A percentile compares a stretch with the other conserved stretches of the same genome.
Conservation (phyloP, 139 green algal species). For the Volvox reticuliferus region DNA sequence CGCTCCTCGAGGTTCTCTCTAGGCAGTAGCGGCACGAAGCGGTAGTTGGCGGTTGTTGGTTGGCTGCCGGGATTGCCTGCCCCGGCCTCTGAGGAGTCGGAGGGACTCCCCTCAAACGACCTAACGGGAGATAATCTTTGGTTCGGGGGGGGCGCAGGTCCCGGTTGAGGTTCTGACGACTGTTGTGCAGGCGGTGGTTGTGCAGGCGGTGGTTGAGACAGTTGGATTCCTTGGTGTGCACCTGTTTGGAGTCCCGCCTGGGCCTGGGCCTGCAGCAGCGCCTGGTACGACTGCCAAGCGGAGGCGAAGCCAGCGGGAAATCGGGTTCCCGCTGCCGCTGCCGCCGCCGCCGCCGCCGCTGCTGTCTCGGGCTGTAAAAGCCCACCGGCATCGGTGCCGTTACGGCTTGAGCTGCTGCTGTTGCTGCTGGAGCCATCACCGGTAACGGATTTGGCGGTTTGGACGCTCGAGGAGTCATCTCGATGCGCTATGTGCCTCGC, state of each 20-base stretch:
- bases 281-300: constrained; percentile 11
- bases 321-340: not conserved
- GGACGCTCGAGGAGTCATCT: too few species aligned
- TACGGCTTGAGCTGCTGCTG: not conserved
- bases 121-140: not conserved
- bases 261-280: not conserved
- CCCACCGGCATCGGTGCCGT: not conserved
- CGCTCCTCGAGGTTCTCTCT: too few species aligned
- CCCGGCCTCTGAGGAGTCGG: too few species aligned
- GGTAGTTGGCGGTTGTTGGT: too few species aligned
- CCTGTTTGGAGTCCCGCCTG: too few species aligned
- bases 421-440: too few species aligned
- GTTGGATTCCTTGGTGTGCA: not conserved
- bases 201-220: not conserved
- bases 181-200: not conserved
- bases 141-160: not conserved
- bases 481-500: too few species aligned
- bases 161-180: not conserved
- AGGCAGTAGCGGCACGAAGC: too few species aligned
- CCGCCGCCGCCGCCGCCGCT: not conserved
- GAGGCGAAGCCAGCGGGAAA: not conserved
- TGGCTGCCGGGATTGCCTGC: too few species aligned
- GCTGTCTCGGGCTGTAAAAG: not conserved
- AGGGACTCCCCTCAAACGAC: too few species aligned
- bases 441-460: too few species aligned